Evolutionary conservation across 75 land plant species (phyloP), one percentile per base, ranked within the genome.

Genomic region (Chamaecyparis obtusa): DNA sequence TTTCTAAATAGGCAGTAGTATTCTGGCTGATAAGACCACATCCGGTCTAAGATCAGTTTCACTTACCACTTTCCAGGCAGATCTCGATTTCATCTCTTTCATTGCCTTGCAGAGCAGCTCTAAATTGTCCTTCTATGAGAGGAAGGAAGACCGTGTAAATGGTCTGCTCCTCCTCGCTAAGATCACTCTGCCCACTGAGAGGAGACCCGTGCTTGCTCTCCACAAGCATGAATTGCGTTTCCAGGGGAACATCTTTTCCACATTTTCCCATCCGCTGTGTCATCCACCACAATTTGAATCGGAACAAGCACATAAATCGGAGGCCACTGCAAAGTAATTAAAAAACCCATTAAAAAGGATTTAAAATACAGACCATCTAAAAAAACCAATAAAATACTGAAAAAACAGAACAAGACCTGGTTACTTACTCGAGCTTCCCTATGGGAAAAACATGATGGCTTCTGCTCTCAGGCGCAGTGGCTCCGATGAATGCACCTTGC

Each of bases 251-350:
- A 64, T 96, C 96, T 69, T 78, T 95, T 3, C 95, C 97, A 87
- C 87, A 92, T 13, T 87, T 92, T 3, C 97, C 97, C 95, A 93
- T 96, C 85, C 95, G 88, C 81, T 95, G 97, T 1, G 97, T 96
- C 97, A 96, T 96, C 97, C 97, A 96, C 97, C 97, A 96, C 76
- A 96, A 85, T 87, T 92, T 96, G 89, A 95, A 96, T 24, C 97
- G 91, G 88, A 96, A 96, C 54, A 87, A 91, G 85, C 96, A 96
- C 93, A 93, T 89, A 91, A 96, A 96, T 19, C 96, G 88, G 1
- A 91, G 84, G 37, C 87, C 96, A 90, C 96, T 96, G 94, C 74
- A 87, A 21, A 16, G 41, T 6, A n/a, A 44, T 4, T 21, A 43
- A 14, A 81, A n/a, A 3, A 80, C 27, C 39, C 43, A 36, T 36